These are phyloP conservation scores for Cryptococcus floricola DNA, from an alignment of 1,284 basidiomycete genomes.

Conservation along the genomic window DNA sequence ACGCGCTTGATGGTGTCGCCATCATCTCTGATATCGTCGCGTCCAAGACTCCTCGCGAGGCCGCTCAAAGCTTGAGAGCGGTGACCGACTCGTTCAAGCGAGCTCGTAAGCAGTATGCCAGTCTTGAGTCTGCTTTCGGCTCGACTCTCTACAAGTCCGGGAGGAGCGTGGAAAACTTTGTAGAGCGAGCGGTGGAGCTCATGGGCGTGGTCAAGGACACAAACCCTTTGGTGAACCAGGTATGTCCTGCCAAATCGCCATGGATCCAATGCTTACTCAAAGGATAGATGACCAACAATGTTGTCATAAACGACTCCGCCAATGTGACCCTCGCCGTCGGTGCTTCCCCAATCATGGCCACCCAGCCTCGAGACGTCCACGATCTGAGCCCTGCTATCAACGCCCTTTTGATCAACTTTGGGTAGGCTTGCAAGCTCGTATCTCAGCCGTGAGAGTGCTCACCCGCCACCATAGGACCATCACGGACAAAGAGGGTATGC, in stretches of 20 bases:
- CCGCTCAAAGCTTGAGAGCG: slow-evolving; percentile 52
- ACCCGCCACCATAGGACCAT: slow-evolving; percentile 57
- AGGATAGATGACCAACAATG: slow-evolving; percentile 78
- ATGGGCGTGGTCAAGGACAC: slow-evolving; percentile 56
- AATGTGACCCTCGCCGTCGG: slow-evolving; percentile 86
- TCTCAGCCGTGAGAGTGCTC: neutral
- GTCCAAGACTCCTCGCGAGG: slow-evolving; percentile 59
- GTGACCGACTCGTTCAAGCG: slow-evolving; percentile 45
- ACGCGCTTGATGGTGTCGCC: slow-evolving; percentile 72
- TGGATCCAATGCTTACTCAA: neutral
- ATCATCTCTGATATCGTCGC: slow-evolving; percentile 85
- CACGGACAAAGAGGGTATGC: slow-evolving; percentile 67
- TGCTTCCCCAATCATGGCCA: slow-evolving; percentile 92
- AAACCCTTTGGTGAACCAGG: slow-evolving; percentile 77
- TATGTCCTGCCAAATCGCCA: slow-evolving; percentile 33
- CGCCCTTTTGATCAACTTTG: slow-evolving; percentile 82
- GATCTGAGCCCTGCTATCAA: slow-evolving; percentile 68
- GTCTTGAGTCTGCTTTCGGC: slow-evolving; percentile 10
- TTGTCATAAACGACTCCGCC: slow-evolving; percentile 85
- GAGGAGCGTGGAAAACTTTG: slow-evolving; percentile 35
- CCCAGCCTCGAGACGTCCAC: slow-evolving; percentile 73
- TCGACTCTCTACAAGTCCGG: neutral
- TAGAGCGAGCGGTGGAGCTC: slow-evolving; percentile 51
- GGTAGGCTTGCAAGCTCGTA: slow-evolving; percentile 41
- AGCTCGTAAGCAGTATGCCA: slow-evolving; percentile 10